Evolutionary conservation across 2,329 filamentous ascomycete species (phyloP), one percentile per base, ranked within the genome.

Genomic region (Ophiostoma himal-ulmi): DNA sequence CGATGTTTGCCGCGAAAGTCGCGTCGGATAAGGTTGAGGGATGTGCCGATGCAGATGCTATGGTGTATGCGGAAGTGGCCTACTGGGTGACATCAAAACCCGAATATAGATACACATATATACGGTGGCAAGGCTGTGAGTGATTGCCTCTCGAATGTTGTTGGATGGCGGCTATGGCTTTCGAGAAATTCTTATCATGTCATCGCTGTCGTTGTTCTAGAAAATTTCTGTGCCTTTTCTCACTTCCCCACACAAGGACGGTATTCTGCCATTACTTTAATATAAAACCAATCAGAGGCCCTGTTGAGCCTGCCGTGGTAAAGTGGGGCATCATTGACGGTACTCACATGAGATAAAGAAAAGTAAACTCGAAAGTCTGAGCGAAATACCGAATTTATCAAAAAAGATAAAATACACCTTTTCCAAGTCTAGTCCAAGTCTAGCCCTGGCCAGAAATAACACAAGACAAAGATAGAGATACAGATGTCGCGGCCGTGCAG

Each of bases 261-360:
- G 54, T 57, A 62, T 64, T 64, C 60, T 64, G 60, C 60, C 60
- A 34, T 26, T 34, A 41, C 34, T n/a, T n/a, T 36, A 65, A 65
- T 14, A 5, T 20, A 10, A 20, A 14, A 20, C 62, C 62, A 65
- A 65, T 65, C 62, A 65, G 62, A 22, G 60, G 8, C 20, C 6
- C 5, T 10, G 7, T 37, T 34, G 57, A 62, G 57, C 26, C 34
- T 57, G n/a, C n/a, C 52, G 57, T 20, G 57, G 22, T 62, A 62
- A 62, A 62, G 57, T 36, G 52, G 52, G 20, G 52, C 22, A 26
- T 11, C 17, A 7, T 7, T n/a, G 44, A 48, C 44, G 44, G 22
- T 17, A 11, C 22, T 57, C n/a, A 57, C n/a, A 20, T n/a, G 44
- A 48, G 22, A 44, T 44, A 48, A 48, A 48, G 4, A 2, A 17